phyloP scores from a whole-genome alignment of 164 flowering plant species.

The Piper betle region DNA sequence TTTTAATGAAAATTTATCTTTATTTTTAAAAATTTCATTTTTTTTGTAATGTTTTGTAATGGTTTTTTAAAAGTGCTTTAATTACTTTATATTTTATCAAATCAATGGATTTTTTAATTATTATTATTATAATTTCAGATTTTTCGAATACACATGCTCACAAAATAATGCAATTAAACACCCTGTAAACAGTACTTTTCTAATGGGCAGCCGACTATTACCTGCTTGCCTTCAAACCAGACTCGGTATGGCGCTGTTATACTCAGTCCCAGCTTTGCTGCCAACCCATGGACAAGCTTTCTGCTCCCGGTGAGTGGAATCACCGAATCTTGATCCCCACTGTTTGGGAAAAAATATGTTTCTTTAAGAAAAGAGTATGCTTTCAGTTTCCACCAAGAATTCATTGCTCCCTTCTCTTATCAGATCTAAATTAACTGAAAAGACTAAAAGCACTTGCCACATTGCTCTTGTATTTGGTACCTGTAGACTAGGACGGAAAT shows the following conservation, averaged over 20 bases:
- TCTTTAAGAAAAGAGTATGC: neutral
- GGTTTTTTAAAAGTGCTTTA: too few relatives aligned
- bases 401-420: neutral
- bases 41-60: too few relatives aligned
- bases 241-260: constrained; percentile 71
- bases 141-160: too few relatives aligned
- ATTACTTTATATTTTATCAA: too few relatives aligned
- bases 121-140: neutral
- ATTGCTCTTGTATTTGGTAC: constrained; percentile 4
- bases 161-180: neutral
- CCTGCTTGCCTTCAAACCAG: constrained; percentile 82
- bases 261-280: constrained; percentile 39
- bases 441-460: neutral
- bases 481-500: constrained; percentile 31
- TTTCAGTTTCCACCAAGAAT: neutral
- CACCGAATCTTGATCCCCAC: constrained; percentile 97
- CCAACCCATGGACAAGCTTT: constrained; percentile 46
- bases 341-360: constrained; percentile 11
- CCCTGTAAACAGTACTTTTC: neutral
- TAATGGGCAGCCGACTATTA: constrained; percentile 8
- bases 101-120: too few relatives aligned
- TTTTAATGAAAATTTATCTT: too few relatives aligned
- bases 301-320: constrained; percentile 79
- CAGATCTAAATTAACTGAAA: too few relatives aligned
- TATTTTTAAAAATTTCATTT: too few relatives aligned